Evolutionary conservation across 768 basidiomycete species (phyloP), one percentile per base, ranked within the genome.

Genomic region (Lactarius hatsudake): DNA sequence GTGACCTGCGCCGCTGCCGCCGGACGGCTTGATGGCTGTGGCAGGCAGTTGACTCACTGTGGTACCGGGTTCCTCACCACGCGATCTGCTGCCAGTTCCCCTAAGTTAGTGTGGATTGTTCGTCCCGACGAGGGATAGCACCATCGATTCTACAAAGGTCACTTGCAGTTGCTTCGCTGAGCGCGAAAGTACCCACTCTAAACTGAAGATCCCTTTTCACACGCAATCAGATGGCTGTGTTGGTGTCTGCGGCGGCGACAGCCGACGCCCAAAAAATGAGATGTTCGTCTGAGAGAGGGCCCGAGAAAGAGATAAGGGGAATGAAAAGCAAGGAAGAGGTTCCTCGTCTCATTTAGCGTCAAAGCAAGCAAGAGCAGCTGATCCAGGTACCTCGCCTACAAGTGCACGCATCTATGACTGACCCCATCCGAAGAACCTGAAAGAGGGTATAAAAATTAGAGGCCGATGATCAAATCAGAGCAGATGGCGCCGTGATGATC

Each of bases 121-220:
- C 23, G 10, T 51, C 48, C 48, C 20, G 23, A 51, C 48, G 12
- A 9, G 48, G 48, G 23, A 53, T 53, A 53, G 51, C 26, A 51
- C 48, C 48, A 26, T 53, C 51, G 51, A 53, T 53, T 53, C 51
- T 7, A 53, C 23, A 26, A 26, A 5, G 26, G 26, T 53, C 15
- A 34, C 34, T 34, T 0, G 34, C 34, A 53, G 26, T 63, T 55
- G 32, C 38, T 63, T 67, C 66, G 66, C 66, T 67, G 66, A 63
- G 66, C 63, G 23, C 59, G 51, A 67, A 67, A 67, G 63, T 51
- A 28, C n/a, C 28, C 20, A 48, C 42, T 51, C 51, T 53, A 15
- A 51, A 51, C 23, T 51, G 48, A 30, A 9, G 30, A 56, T 34
- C 55, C 30, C 54, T 32, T n/a, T 56, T 53, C 51, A 53, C 51